These are phyloP conservation scores for Dictyostelium capitatum DNA, from an alignment of 78 protist species.

Conservation along the genomic window DNA sequence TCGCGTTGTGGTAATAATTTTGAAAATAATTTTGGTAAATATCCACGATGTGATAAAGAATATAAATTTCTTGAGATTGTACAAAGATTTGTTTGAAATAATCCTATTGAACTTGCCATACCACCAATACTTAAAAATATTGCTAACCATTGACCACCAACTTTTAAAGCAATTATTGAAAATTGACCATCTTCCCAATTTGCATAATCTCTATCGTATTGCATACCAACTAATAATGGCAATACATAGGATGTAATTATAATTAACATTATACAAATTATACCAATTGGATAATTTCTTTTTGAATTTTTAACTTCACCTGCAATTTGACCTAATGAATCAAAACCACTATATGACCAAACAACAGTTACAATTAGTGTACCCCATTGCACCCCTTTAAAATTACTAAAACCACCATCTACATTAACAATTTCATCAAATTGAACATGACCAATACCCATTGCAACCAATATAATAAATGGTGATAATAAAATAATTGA, in stretches of 20 bases:
- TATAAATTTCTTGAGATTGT: slow-evolving; percentile 36
- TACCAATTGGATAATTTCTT: slow-evolving; percentile 60
- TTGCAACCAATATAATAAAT: slow-evolving; percentile 44
- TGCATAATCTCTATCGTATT: slow-evolving; percentile 31
- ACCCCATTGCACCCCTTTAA: slow-evolving; percentile 16
- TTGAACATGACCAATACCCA: slow-evolving; percentile 63
- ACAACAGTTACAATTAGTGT: slow-evolving; percentile 13
- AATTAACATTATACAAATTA: slow-evolving; percentile 46
- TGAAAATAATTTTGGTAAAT: slow-evolving; percentile 38
- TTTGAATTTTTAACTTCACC: slow-evolving; percentile 69
- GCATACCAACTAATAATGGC: slow-evolving; percentile 70
- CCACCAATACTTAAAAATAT: slow-evolving; percentile 61
- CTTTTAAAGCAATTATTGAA: slow-evolving; percentile 20
- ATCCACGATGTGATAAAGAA: slow-evolving; percentile 26
- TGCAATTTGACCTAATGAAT: slow-evolving; percentile 56
- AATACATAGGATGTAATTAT: slow-evolving; percentile 15
- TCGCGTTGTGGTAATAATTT: slow-evolving; percentile 35
- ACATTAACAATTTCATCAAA: background rate
- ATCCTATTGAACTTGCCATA: slow-evolving; percentile 52
- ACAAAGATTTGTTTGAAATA: slow-evolving; percentile 50
- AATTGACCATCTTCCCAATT: slow-evolving; percentile 68
- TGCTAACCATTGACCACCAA: slow-evolving; percentile 63
- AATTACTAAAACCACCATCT: slow-evolving; percentile 31
- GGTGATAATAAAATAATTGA: slow-evolving; percentile 41
- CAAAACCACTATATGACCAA: slow-evolving; percentile 60